Conservation (phyloP, 768 basidiomycete genomes). For the Amanita muscaria region DNA sequence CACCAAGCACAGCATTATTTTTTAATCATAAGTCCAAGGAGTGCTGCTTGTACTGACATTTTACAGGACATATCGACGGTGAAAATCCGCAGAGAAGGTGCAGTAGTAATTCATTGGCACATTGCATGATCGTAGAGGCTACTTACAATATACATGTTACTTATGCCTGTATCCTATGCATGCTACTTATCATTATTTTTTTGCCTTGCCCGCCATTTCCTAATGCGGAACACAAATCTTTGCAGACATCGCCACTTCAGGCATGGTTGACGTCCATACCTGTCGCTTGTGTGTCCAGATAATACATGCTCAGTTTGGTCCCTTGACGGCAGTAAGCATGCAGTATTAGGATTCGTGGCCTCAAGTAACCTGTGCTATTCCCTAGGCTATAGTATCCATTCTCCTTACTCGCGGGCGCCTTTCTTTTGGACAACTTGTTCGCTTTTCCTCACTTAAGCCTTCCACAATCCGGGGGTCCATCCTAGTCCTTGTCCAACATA, state of each 20-base stretch:
- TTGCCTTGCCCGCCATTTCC: no score
- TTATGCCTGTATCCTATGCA: no score
- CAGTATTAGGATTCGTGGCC: not conserved
- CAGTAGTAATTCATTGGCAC: not conserved
- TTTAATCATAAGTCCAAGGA: not conserved
- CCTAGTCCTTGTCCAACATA: slow-evolving; percentile 82
- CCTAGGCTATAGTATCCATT: slow-evolving; percentile 62
- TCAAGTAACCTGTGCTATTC: slow-evolving; percentile 1
- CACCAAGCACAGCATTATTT: not conserved
- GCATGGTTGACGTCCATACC: slow-evolving; percentile 52
- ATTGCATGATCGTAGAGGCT: no score
- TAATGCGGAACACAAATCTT: no score
- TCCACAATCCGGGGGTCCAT: slow-evolving; percentile 62
- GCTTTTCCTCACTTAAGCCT: slow-evolving; percentile 58
- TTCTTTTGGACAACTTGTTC: slow-evolving; percentile 57
- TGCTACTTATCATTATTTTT: not conserved
- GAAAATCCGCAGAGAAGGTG: not conserved
- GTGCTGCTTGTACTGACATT: not conserved
- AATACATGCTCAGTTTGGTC: slow-evolving; percentile 50
- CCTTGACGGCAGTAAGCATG: slow-evolving; percentile 27
- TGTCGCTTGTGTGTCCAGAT: slow-evolving; percentile 48
- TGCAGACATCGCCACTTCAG: not conserved
- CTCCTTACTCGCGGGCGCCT: slow-evolving; percentile 80
- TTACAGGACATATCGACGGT: not conserved
- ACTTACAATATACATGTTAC: no score